Conservation (phyloP, 2,329 filamentous ascomycete species). For the Claviceps arundinis region DNA sequence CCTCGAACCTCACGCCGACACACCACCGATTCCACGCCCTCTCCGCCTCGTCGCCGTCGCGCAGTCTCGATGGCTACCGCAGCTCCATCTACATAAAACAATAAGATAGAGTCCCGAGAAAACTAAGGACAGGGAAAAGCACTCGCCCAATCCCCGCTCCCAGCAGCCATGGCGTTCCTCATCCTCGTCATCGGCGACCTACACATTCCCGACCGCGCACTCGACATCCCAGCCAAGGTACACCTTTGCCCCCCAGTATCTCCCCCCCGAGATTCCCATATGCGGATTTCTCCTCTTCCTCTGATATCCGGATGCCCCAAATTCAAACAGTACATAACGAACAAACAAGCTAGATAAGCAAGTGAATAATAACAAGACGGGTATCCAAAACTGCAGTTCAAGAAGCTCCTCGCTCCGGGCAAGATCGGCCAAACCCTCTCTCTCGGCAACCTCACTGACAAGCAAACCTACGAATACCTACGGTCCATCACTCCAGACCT, state of each 20-base stretch:
- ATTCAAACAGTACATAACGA: background rate
- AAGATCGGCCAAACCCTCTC: conserved; percentile 76
- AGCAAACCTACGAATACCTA: conserved; percentile 68
- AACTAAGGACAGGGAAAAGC: too few relatives aligned
- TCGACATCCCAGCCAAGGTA: conserved; percentile 86
- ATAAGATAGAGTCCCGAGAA: background rate
- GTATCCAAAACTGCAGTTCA: conserved; percentile 44
- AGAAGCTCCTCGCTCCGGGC: conserved; percentile 69
- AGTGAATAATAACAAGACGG: background rate
- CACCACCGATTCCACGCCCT: background rate
- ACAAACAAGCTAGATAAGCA: background rate
- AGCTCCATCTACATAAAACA: background rate
- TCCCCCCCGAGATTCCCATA: background rate
- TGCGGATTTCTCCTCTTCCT: background rate
- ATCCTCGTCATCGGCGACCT: conserved; percentile 88
- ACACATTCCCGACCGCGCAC: conserved; percentile 83
- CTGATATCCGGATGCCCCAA: background rate
- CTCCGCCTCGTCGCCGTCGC: too few relatives aligned
- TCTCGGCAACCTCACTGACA: conserved; percentile 68
- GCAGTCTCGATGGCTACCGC: too few relatives aligned
- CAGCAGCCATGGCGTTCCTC: conserved; percentile 59
- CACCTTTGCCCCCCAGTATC: conserved; percentile 5
- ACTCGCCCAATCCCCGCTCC: background rate
- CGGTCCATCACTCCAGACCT: conserved; percentile 60
- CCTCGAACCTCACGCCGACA: background rate